A percentile compares a stretch with the other conserved stretches of the same genome.
These are phyloP conservation scores for Thelephora aurantiotincta DNA, from an alignment of 768 basidiomycete genomes.

Conservation along the genomic window DNA sequence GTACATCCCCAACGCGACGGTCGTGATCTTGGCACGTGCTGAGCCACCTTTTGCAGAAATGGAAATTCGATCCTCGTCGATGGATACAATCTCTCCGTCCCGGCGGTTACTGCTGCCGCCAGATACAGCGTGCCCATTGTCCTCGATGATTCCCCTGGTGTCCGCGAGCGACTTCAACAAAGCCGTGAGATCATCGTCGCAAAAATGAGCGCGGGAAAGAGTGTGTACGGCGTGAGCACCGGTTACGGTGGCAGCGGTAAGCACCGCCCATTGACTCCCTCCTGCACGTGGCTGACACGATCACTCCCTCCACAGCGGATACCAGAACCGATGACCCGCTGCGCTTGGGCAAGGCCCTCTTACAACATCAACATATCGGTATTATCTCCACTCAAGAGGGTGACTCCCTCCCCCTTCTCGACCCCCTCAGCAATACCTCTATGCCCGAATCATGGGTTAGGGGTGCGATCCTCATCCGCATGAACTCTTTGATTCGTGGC, in stretches of 20 bases:
- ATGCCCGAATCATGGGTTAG: conserved; percentile 88
- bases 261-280: background rate
- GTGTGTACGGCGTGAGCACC: conserved; percentile 76
- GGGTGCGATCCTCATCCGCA: conserved; percentile 74
- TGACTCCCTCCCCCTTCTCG: conserved; percentile 47
- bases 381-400: conserved; percentile 46
- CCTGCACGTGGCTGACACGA: background rate
- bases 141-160: conserved; percentile 32
- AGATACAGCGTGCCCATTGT: conserved; percentile 40
- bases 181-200: conserved; percentile 49
- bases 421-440: conserved; percentile 48
- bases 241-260: conserved; percentile 77
- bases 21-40: background rate
- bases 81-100: conserved; percentile 58
- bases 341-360: conserved; percentile 65
- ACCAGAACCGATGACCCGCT: conserved; percentile 67
- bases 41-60: conserved; percentile 25
- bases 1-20: conserved; percentile 21
- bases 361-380: conserved; percentile 73
- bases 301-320: conserved; percentile 35
- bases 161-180: conserved; percentile 41
- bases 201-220: conserved; percentile 53
- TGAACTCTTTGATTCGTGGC: conserved; percentile 81
- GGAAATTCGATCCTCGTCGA: conserved; percentile 53
- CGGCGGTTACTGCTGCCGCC: conserved; percentile 65